Evolutionary conservation across 2,329 filamentous ascomycete species (phyloP), one percentile per base, ranked within the genome.

Genomic region (Hypoxylon sp.): DNA sequence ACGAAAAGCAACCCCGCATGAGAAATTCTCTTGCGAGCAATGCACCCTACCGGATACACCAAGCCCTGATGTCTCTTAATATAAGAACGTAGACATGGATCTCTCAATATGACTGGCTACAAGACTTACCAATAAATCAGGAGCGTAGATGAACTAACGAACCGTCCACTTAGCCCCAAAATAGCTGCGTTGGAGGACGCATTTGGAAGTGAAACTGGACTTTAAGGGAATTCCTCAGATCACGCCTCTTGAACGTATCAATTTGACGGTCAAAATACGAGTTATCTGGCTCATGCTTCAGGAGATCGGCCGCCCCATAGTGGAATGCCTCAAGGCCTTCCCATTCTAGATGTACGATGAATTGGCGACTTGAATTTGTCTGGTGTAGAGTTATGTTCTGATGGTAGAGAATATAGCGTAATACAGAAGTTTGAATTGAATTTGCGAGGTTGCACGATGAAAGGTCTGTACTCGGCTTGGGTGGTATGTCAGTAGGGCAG

Each of bases 331-430:
- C 2, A 10, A 23, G 13, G 10, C 19, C 30, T 13, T 38, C 11
- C 49, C 49, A 52, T 21, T 38, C 49, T 21, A 52, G 7, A 32
- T n/a, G 32, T 13, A 14, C 49, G 21, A 9, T 28, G 23, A 52
- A 52, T 19, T 52, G 17, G 46, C 23, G n/a, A 14, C 14, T 28
- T 13, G 45, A 23, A 17, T 21, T 10, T 49, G 3, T 13, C 25
- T 17, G 11, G 46, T 32, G 5, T 3, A 32, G n/a, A 14, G 38
- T 19, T 11, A 30, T 10, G 1, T 28, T n/a, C 9, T 49, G 46
- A n/a, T 49, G 14, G 2, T 14, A 30, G 21, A 14, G 6, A 30
- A 49, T 32, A 30, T 49, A 14, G 7, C 14, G 25, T 49, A n/a
- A 2, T 10, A 49, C 11, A 10, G 10, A 30, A 14, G 23, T 14